Conservation (phyloP, 495 filamentous ascomycete genomes). For the Daldinia childiae region DNA sequence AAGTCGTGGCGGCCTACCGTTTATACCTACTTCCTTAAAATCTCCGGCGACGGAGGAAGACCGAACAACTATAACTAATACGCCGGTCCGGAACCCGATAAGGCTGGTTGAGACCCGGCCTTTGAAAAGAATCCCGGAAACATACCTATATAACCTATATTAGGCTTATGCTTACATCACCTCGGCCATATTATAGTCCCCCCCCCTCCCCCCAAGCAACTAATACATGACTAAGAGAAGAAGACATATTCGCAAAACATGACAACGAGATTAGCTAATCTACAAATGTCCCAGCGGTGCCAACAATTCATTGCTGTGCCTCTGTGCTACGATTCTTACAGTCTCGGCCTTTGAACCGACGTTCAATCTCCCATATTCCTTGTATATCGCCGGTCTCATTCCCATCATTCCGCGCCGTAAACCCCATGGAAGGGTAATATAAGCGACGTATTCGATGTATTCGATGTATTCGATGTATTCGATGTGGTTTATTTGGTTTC, state of each 20-base stretch:
- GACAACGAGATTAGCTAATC: not conserved
- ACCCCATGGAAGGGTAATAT: not conserved
- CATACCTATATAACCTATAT: not conserved
- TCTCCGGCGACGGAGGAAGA: not conserved
- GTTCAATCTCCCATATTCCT: not conserved
- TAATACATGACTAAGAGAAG: not conserved
- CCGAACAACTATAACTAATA: not conserved
- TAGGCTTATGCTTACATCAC: constrained; percentile 1
- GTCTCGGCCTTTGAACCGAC: not conserved
- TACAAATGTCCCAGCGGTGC: not conserved
- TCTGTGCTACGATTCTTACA: not conserved
- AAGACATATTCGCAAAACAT: not conserved
- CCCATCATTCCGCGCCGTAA: not conserved
- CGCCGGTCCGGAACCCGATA: not conserved
- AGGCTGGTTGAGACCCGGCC: not conserved
- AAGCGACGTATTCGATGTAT: not conserved
- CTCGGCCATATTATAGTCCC: not conserved
- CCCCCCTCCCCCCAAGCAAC: not conserved
- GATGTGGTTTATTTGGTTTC: not conserved
- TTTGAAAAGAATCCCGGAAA: not conserved
- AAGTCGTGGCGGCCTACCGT: not conserved
- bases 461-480: constrained; percentile 6
- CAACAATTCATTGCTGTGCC: not conserved
- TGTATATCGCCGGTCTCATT: not conserved
- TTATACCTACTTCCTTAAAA: not conserved